Conservation (phyloP, 148 eudicot species). For the Vaccinium darrowii region DNA sequence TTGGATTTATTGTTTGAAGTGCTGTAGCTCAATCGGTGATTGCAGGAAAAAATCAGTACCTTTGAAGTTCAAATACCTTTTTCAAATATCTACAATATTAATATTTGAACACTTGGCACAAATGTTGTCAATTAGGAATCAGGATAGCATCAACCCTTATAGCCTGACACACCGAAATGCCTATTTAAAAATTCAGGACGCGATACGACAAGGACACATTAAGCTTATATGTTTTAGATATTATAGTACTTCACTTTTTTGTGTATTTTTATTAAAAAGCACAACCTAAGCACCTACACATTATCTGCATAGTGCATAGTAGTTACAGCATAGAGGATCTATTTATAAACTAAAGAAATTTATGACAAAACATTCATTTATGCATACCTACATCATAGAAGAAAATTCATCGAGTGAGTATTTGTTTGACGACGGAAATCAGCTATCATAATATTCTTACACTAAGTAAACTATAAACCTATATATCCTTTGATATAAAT, state of each 20-base stretch:
- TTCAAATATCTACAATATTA: background rate
- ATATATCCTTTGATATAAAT: background rate
- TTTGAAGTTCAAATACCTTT: background rate
- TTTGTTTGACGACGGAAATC: background rate
- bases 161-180: background rate
- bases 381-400: background rate
- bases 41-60: background rate
- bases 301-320: background rate
- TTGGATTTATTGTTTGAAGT: background rate
- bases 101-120: background rate
- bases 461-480: background rate
- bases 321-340: background rate
- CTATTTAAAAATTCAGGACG: background rate
- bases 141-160: background rate
- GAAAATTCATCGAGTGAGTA: background rate
- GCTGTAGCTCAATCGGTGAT: background rate
- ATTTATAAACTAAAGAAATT: background rate
- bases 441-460: background rate
- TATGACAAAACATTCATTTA: background rate
- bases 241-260: background rate
- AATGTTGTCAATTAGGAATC: background rate
- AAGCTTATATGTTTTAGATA: background rate
- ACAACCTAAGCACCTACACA: background rate
- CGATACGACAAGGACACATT: background rate
- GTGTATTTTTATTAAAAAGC: background rate